phyloP scores from a whole-genome alignment of 1,139 yeast species.

The Saccharomyces hybrid region DNA sequence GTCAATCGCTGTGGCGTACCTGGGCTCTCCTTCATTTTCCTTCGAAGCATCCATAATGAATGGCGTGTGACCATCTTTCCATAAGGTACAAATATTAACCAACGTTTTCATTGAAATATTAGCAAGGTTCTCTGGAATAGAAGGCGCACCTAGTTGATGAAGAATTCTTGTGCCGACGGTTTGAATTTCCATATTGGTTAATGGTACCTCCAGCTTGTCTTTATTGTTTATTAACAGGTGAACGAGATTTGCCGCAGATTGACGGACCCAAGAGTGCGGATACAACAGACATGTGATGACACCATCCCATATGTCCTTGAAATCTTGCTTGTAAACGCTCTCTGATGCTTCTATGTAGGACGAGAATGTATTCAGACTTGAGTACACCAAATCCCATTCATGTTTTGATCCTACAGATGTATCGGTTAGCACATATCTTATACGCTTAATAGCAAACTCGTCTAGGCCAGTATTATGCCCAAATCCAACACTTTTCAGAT shows the following conservation, averaged over 20 bases:
- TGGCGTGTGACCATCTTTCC: constrained; percentile 45
- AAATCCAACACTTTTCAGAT: constrained; percentile 45
- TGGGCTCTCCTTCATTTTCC: constrained; percentile 18
- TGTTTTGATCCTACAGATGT: constrained; percentile 31
- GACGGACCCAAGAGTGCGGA: constrained; percentile 91
- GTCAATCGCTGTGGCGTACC: constrained; percentile 42
- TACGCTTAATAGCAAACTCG: constrained; percentile 34
- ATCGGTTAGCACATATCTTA: constrained; percentile 36
- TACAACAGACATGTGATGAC: constrained; percentile 54
- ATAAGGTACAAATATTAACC: constrained; percentile 50
- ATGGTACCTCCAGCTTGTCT: constrained; percentile 30
- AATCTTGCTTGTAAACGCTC: constrained; percentile 32
- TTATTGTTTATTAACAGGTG: constrained; percentile 43
- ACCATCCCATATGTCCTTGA: constrained; percentile 42
- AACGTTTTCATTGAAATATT: constrained; percentile 61
- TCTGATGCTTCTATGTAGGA: constrained; percentile 21
- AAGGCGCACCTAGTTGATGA: constrained; percentile 77
- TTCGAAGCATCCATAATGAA: constrained; percentile 30
- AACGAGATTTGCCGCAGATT: constrained; percentile 55
- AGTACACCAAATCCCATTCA: constrained; percentile 74
- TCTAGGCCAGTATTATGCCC: constrained; percentile 37
- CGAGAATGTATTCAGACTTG: constrained; percentile 51
- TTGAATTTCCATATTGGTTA: constrained; percentile 42
- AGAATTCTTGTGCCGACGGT: constrained; percentile 58
- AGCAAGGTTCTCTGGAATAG: constrained; percentile 57